Evolutionary conservation across 1,139 yeast genomes (phyloP).

Genomic region (Ashbya aceris): DNA sequence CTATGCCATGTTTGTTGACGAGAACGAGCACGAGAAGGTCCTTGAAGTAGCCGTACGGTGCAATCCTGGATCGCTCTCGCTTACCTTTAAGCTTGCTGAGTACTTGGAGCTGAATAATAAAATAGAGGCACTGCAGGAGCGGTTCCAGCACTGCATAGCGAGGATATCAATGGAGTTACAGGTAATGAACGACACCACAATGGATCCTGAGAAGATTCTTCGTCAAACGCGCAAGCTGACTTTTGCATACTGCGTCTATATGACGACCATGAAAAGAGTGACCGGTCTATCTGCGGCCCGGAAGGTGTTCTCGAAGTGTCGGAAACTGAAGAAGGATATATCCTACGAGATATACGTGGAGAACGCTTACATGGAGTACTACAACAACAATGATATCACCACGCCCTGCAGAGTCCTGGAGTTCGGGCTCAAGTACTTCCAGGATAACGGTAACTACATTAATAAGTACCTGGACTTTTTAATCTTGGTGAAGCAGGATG

Average conservation of each 20-base stretch:
- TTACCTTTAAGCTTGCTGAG: slow-evolving; percentile 64
- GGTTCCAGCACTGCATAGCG: slow-evolving; percentile 43
- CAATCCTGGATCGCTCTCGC: slow-evolving; percentile 63
- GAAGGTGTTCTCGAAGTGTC: slow-evolving; percentile 50
- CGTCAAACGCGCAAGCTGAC: slow-evolving; percentile 19
- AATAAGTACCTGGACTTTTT: slow-evolving; percentile 65
- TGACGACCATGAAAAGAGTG: slow-evolving; percentile 55
- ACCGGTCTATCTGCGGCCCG: slow-evolving; percentile 68
- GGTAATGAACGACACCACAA: slow-evolving; percentile 13
- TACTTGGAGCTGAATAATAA: slow-evolving; percentile 53
- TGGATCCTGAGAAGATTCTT: slow-evolving; percentile 20
- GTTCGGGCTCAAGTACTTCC: slow-evolving; percentile 59
- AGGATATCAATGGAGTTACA: slow-evolving; percentile 34
- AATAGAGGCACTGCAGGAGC: slow-evolving; percentile 42
- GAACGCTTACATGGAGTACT: slow-evolving; percentile 75
- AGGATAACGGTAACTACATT: slow-evolving; percentile 50
- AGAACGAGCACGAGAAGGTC: slow-evolving; percentile 31
- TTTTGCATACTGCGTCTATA: slow-evolving; percentile 40
- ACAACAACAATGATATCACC: slow-evolving; percentile 47
- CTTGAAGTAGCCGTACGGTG: slow-evolving; percentile 49
- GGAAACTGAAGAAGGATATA: slow-evolving; percentile 39
- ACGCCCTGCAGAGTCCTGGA: slow-evolving; percentile 75
- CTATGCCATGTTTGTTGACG: slow-evolving; percentile 36
- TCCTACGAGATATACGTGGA: slow-evolving; percentile 75
- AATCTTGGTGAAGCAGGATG: slow-evolving; percentile 62